Percentiles rank a stretch among this genome's conserved stretches.
Conservation (phyloP, 306 rosid genomes). For the Styphnolobium japonicum region DNA sequence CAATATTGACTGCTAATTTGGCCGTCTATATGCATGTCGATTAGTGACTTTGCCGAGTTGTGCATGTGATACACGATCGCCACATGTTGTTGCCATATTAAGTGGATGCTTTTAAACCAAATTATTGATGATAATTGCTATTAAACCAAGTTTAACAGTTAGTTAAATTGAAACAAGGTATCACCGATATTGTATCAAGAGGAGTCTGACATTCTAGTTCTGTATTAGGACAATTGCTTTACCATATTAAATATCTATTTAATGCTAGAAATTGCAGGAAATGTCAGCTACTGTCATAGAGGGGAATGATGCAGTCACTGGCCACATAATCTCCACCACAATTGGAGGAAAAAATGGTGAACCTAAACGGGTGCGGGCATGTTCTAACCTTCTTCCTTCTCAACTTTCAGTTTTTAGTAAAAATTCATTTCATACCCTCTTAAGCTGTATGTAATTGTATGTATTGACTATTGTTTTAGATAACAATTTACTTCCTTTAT, state of each 20-base stretch:
- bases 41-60: not conserved
- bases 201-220: slow-evolving; percentile 2
- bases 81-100: not conserved
- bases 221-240: slow-evolving; percentile 1
- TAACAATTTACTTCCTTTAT: not conserved
- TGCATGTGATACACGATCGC: not conserved
- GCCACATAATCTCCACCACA: slow-evolving; percentile 92
- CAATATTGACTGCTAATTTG: slow-evolving; percentile 17
- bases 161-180: not conserved
- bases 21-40: slow-evolving; percentile 10
- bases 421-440: not conserved
- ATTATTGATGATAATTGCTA: slow-evolving; percentile 8
- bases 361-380: slow-evolving; percentile 70
- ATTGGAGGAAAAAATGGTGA: slow-evolving; percentile 96
- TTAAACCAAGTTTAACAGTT: not conserved
- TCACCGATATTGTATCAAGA: slow-evolving; percentile 5
- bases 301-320: slow-evolving; percentile 82
- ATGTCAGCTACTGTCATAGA: slow-evolving; percentile 69
- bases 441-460: not conserved
- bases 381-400: slow-evolving; percentile 10
- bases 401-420: not conserved
- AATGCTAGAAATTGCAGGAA: slow-evolving; percentile 58
- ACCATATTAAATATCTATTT: slow-evolving; percentile 1
- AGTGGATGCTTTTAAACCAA: not conserved
- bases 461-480: not conserved